Percentiles rank a stretch among this genome's conserved stretches.
Evolutionary conservation across 1,139 yeast genomes (phyloP).

Genomic region (Diutina ranongensis): DNA sequence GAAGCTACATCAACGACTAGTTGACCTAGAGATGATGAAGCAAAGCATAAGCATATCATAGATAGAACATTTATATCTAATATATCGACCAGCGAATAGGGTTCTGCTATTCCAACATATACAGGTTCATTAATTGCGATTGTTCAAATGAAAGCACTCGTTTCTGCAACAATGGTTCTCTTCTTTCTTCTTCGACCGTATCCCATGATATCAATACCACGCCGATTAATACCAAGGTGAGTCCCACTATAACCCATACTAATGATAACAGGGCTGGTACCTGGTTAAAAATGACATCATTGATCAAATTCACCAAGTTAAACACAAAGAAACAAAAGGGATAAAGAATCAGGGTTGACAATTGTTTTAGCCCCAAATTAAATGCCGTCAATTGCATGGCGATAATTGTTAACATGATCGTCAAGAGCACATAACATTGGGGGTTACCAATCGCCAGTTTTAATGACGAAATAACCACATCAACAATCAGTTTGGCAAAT

Average conservation of each 20-base stretch:
- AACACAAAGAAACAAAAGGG: conserved; percentile 81
- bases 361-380: conserved; percentile 60
- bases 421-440: conserved; percentile 37
- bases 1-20: conserved; percentile 8
- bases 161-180: neutral
- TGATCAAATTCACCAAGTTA: conserved; percentile 62
- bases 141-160: conserved; percentile 4
- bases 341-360: conserved; percentile 70
- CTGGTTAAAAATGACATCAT: conserved; percentile 51
- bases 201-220: conserved; percentile 38
- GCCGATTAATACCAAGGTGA: conserved; percentile 42
- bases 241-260: conserved; percentile 37
- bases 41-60: neutral
- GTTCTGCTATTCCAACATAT: neutral
- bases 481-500: conserved; percentile 76
- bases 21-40: conserved; percentile 7
- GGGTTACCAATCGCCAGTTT: conserved; percentile 28
- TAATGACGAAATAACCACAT: conserved; percentile 32
- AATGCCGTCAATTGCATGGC: conserved; percentile 62
- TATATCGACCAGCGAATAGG: neutral
- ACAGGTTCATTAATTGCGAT: conserved; percentile 5
- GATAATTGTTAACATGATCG: conserved; percentile 55
- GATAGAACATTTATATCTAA: neutral
- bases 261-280: conserved; percentile 23
- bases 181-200: neutral